Conservation (phyloP, 176 grass and related monocot genomes). For the Carex scoparia region DNA sequence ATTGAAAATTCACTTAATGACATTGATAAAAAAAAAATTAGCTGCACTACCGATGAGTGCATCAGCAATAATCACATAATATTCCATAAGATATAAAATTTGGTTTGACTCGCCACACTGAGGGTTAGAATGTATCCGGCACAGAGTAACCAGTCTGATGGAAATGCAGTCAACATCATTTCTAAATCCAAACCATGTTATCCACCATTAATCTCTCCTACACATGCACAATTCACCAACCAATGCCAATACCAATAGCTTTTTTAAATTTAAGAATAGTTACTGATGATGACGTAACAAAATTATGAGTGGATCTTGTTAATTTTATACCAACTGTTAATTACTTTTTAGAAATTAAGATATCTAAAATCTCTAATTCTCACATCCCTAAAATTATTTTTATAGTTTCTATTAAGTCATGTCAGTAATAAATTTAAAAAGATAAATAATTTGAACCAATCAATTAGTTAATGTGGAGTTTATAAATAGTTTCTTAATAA, state of each 20-base stretch:
- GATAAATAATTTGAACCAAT: no score
- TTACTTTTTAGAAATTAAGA: no score
- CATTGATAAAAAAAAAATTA: background rate
- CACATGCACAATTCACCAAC: background rate
- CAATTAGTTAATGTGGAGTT: no score
- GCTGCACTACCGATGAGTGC: no score
- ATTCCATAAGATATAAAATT: background rate
- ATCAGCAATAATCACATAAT: no score
- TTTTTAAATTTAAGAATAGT: background rate
- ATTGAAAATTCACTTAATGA: no score
- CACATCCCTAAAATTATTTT: no score
- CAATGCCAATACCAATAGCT: background rate
- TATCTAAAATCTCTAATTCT: no score
- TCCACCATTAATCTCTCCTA: background rate
- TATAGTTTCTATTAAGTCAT: no score
- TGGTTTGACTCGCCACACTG: background rate
- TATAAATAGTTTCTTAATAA: no score
- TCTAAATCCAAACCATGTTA: background rate
- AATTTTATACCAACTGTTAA: no score
- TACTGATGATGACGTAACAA: background rate
- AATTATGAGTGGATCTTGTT: background rate
- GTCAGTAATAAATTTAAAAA: no score
- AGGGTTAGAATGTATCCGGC: background rate
- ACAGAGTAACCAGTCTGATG: background rate
- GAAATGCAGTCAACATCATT: background rate